Conservation (phyloP, 257 asterid genomes). For the Scutellaria baicalensis region DNA sequence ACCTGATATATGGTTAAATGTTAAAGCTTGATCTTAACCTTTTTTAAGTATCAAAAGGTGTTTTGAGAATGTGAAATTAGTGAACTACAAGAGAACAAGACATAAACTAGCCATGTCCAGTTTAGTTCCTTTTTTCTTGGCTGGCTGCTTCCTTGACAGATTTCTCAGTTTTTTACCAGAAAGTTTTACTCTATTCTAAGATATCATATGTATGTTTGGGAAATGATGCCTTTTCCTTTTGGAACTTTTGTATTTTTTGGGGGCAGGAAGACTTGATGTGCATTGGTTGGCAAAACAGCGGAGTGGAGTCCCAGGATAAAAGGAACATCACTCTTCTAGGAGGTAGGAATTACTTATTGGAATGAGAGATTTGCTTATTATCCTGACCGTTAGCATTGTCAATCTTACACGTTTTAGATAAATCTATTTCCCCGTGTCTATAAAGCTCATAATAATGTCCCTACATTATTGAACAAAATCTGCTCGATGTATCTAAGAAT, state of each 20-base stretch:
- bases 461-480: neutral
- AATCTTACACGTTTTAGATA: neutral
- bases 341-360: conserved; percentile 37
- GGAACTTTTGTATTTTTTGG: neutral
- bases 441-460: conserved; percentile 3
- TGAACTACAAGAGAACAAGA: neutral
- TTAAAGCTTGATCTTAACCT: neutral
- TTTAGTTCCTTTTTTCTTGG: neutral
- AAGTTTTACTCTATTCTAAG: neutral
- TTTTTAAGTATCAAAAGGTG: neutral
- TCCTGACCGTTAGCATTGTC: neutral
- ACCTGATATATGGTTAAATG: neutral
- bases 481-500: conserved; percentile 1
- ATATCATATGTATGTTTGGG: neutral
- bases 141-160: neutral
- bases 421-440: neutral
- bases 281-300: conserved; percentile 97
- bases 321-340: conserved; percentile 80
- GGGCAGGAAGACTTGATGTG: conserved; percentile 85
- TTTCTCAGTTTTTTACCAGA: neutral
- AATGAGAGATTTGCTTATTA: neutral
- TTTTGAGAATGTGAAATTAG: neutral
- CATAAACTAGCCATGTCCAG: neutral
- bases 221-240: neutral
- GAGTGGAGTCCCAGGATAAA: conserved; percentile 59